These are phyloP conservation scores for Parafenestella ontariensis DNA, from an alignment of 2,329 filamentous ascomycete species.

Conservation along the genomic window DNA sequence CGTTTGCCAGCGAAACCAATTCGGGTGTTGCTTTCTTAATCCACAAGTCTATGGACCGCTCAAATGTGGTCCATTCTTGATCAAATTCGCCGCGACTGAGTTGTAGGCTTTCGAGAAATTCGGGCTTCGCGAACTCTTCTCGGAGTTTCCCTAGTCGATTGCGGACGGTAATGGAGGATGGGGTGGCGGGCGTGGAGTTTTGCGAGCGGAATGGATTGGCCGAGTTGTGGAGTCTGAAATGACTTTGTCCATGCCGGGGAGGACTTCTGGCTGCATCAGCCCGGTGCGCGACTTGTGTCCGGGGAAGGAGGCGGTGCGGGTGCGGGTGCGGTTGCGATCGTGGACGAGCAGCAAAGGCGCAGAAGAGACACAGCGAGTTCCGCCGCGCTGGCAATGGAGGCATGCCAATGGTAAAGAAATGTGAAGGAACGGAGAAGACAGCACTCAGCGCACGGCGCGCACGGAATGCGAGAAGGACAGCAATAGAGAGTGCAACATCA, in stretches of 20 bases:
- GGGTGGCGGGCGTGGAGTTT: neutral
- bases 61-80: constrained; percentile 36
- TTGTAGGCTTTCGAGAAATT: constrained; percentile 35
- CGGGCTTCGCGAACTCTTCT: constrained; percentile 21
- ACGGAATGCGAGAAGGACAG: neutral
- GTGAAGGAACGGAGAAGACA: neutral
- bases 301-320: constrained; percentile 34
- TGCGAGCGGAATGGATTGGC: neutral
- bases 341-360: constrained; percentile 44
- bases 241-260: neutral
- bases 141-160: constrained; percentile 20
- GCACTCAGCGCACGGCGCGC: neutral
- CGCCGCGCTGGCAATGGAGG: constrained; percentile 34
- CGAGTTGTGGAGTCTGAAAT: constrained; percentile 1
- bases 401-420: constrained; percentile 28
- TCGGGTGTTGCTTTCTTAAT: constrained; percentile 28
- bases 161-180: constrained; percentile 13
- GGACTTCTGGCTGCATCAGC: neutral
- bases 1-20: constrained; percentile 15
- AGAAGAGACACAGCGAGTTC: constrained; percentile 50
- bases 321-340: constrained; percentile 19
- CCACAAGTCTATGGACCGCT: constrained; percentile 27
- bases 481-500: neutral
- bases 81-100: constrained; percentile 33
- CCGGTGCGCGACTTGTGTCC: constrained; percentile 30